phyloP scores from a whole-genome alignment of 805 yeast species.

The Myxozyma monticola region DNA sequence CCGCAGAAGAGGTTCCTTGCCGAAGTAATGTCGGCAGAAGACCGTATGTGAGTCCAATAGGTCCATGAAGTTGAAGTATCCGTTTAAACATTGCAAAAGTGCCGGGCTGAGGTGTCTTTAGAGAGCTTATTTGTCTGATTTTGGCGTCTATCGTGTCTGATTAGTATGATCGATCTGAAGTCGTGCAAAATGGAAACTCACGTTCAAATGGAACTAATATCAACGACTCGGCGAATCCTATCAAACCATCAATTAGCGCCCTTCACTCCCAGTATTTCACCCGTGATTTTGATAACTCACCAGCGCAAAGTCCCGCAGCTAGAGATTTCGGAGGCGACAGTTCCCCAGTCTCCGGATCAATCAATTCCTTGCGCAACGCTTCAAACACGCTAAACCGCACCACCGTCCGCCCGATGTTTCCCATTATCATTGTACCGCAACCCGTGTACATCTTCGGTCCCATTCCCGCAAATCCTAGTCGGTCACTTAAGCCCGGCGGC shows the following conservation, averaged over 20 bases:
- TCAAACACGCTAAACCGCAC: constrained; percentile 75
- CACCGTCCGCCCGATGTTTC: constrained; percentile 70
- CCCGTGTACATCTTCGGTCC: constrained; percentile 50
- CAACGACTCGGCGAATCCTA: constrained; percentile 74
- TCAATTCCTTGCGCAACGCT: constrained; percentile 67
- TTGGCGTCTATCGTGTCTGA: constrained; percentile 10
- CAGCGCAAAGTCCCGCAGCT: constrained; percentile 76
- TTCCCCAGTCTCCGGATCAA: constrained; percentile 48
- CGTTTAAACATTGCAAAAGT: constrained; percentile 35
- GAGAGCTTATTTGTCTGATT: constrained; percentile 21
- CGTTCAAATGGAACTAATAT: constrained; percentile 89
- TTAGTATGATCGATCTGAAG: no score
- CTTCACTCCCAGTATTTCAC: no score
- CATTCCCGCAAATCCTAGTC: constrained; percentile 21
- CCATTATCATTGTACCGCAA: constrained; percentile 71
- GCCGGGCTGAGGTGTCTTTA: constrained; percentile 21
- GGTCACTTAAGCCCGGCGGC: constrained; percentile 32
- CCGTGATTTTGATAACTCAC: constrained; percentile 6
- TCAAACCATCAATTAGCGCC: neutral
- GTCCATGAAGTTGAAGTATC: constrained; percentile 54
- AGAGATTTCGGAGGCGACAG: constrained; percentile 74
- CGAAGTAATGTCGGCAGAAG: constrained; percentile 77
- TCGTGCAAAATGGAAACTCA: constrained; percentile 5
- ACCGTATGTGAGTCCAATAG: constrained; percentile 79
- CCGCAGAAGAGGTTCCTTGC: constrained; percentile 75